phyloP scores from a whole-genome alignment of 2,329 filamentous ascomycete species.

The Penicillium digitatum region DNA sequence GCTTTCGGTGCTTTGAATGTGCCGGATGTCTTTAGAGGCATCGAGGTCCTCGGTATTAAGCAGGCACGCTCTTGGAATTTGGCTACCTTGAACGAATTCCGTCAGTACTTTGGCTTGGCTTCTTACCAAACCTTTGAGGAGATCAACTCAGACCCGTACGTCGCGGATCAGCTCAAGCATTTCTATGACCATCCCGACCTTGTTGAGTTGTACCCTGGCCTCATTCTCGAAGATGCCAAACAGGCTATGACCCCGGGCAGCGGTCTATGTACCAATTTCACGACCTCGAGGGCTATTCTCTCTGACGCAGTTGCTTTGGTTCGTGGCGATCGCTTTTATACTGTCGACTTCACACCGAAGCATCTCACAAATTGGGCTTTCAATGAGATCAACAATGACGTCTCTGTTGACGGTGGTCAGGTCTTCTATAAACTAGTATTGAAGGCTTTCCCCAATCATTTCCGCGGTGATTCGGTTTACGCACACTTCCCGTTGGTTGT shows the following conservation, averaged over 20 bases:
- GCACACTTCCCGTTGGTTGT: slow-evolving; percentile 50
- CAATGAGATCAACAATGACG: slow-evolving; percentile 43
- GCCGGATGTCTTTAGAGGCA: slow-evolving; percentile 54
- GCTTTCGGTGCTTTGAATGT: slow-evolving; percentile 58
- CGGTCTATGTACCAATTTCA: slow-evolving; percentile 49
- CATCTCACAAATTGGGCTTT: slow-evolving; percentile 47
- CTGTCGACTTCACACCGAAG: slow-evolving; percentile 44
- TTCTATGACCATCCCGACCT: slow-evolving; percentile 52
- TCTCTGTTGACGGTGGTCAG: slow-evolving; percentile 47
- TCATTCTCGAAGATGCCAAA: slow-evolving; percentile 56
- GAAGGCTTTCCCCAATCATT: slow-evolving; percentile 49
- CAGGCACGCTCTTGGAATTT: slow-evolving; percentile 61
- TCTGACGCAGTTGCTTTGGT: slow-evolving; percentile 48
- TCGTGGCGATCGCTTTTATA: slow-evolving; percentile 47
- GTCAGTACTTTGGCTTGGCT: slow-evolving; percentile 50
- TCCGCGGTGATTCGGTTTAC: slow-evolving; percentile 48
- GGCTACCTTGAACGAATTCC: slow-evolving; percentile 57
- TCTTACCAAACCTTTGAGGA: slow-evolving; percentile 50
- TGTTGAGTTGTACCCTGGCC: slow-evolving; percentile 57
- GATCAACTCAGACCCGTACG: slow-evolving; percentile 50
- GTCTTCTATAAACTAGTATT: slow-evolving; percentile 53
- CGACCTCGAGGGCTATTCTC: slow-evolving; percentile 43
- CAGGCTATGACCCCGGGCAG: slow-evolving; percentile 48
- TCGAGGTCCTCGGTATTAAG: slow-evolving; percentile 61
- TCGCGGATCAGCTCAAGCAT: slow-evolving; percentile 44